Evolutionary conservation across 2,329 filamentous ascomycete genomes (phyloP), one percentile per base, ranked within the genome.

Genomic region (Elsinoe australis): DNA sequence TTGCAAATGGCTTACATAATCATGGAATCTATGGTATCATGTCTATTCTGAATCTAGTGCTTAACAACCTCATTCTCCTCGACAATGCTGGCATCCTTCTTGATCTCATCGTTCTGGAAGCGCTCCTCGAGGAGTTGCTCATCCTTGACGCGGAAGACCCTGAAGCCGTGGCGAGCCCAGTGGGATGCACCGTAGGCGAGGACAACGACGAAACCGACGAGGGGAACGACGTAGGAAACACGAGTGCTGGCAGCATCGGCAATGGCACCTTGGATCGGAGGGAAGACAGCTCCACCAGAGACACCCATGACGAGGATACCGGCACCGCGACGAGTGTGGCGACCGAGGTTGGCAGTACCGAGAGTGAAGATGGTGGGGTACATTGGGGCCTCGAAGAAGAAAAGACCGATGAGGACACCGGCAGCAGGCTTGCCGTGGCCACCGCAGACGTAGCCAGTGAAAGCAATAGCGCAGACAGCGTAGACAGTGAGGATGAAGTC

Each of bases 211-310:
- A 71, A 71, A 17, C 68, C 68, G 46, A 67, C 61, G 10, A 70
- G 58, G 4, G 69, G 68, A 1, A 71, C 67, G 18, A 71, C 48
- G 56, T 70, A 71, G 10, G 66, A 69, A 56, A 69, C 67, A 4
- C 66, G 56, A 19, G 66, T 71, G 47, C 55, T 58, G 34, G 57
- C 63, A 4, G 63, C 55, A 52, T 68, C 66, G 32, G 67, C 67
- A 35, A 70, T 59, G 45, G 62, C 64, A 49, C 61, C 63, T 51
- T 63, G 61, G 46, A 65, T 63, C 3, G 62, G 62, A n/a, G 61
- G 59, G 54, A 65, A 64, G 38, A 64, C 61, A 17, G 60, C 60
- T 19, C 58, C 59, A 21, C 63, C 62, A 12, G 58, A 60, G 8
- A 66, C 63, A 38, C 62, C 62, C 63, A 65, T 64, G 49, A 66